Evolutionary conservation across 768 basidiomycete species (phyloP).

Genomic region (Boletus rex-veris): DNA sequence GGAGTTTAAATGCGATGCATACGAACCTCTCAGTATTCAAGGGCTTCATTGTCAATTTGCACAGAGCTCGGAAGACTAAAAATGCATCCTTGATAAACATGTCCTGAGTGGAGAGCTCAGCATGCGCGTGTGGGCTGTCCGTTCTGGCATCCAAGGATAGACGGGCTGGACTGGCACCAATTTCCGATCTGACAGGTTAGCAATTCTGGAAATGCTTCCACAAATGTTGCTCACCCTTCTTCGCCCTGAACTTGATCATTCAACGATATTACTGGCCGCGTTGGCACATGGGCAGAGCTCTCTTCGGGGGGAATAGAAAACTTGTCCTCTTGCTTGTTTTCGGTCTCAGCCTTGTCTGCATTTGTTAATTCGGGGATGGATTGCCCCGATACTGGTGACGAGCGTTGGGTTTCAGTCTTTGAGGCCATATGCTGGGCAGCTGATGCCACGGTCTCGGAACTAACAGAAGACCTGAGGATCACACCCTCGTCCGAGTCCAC

Average conservation of each 20-base stretch:
- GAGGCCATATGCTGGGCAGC: conserved; percentile 3
- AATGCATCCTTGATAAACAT: conserved; percentile 97
- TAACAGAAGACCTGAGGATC: conserved; percentile 17
- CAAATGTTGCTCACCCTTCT: conserved; percentile 21
- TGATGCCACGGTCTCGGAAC: conserved; percentile 20
- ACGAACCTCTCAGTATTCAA: conserved; percentile 86
- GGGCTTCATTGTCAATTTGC: conserved; percentile 98
- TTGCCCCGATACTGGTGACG: conserved; percentile 5
- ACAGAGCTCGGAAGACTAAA: conserved; percentile 93
- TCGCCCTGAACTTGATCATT: conserved; percentile 7
- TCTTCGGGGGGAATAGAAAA: conserved; percentile 1
- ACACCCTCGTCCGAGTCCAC: conserved; percentile 16
- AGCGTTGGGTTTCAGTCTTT: conserved; percentile 10
- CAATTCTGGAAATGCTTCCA: not conserved
- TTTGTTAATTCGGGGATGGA: not conserved
- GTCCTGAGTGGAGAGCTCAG: conserved; percentile 72
- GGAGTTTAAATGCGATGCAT: not conserved
- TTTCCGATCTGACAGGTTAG: conserved; percentile 5
- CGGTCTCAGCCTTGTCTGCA: not conserved
- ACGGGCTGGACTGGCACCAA: conserved; percentile 28
- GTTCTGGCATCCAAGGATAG: conserved; percentile 14
- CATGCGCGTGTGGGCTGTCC: conserved; percentile 24
- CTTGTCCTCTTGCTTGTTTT: not conserved
- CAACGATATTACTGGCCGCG: not conserved
- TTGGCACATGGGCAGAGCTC: not conserved